Evolutionary conservation across 2,329 filamentous ascomycete species (phyloP), one percentile per base, ranked within the genome.

Genomic region (Phialophora verrucosa): DNA sequence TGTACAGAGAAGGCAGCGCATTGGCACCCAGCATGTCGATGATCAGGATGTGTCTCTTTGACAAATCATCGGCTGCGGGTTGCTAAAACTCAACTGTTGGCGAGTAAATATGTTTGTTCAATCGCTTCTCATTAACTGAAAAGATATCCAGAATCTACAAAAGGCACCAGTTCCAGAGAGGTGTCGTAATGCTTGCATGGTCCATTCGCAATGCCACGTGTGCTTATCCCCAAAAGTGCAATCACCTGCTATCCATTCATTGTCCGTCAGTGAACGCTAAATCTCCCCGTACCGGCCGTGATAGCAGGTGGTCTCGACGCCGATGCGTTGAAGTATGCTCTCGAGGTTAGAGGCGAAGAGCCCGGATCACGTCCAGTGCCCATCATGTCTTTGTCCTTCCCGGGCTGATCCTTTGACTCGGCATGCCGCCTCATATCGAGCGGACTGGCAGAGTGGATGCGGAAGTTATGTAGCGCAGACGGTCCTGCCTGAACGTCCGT

Each of bases 251-350:
- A 44, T 44, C 23, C 23, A 51, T 27, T 17, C 49, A 51, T 27
- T 27, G 8, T 20, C 31, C 20, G 50, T 65, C 25, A 69, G 73
- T 77, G 64, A 73, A 73, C 55, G 73, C 72, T 51, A 74, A 66
- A 61, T 70, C 73, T 47, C 74, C 72, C 58, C 73, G 71, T 63
- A 10, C 62, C 69, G 0, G 69, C 60, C 14, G 69, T 68, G 17
- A 71, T 70, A 31, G 42, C 65, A 20, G 69, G 61, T 20, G 65
- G 59, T 25, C 56, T 58, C 10, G 64, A 60, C 11, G 59, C 62
- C n/a, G 44, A 7, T 4, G 60, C 38, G 8, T 59, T 47, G 7
- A 67, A 32, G 20, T 69, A 65, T 17, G 66, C 69, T 6, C 69
- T 53, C 10, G 69, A 66, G n/a, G 60, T 70, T 1, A 70, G 35